Base-by-base conservation (phyloP, 164 flowering plant genomes). In the Macadamia integrifolia region DNA sequence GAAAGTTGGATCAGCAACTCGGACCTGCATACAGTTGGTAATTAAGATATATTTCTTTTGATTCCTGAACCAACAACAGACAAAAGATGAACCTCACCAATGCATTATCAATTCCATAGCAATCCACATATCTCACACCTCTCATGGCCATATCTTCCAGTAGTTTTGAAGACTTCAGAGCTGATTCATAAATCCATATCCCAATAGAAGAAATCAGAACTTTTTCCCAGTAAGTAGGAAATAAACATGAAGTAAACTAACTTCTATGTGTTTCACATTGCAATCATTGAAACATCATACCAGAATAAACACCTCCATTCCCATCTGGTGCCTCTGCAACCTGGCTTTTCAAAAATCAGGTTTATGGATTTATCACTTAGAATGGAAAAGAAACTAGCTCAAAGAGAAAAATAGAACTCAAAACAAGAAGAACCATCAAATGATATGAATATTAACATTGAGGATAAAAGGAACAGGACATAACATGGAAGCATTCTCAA, bases 241-340 rank as follows among this genome's bases (percentile, higher is more conserved):
- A 28, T 13, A 65, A 35, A 46, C 1, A 46, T 8, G 50, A 46
- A 46, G 50, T 46, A 46, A 46, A 46, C 9, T 8, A 46, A 35
- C 11, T 35, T 35, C 5, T 17, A 52, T 63, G 65, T 0, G 23
- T 40, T 40, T n/a, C 9, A 48, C 44, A 70, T 66, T 18, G 28
- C 60, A 13, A 15, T 3, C 69, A n/a, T 28, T 23, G 43, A 18
- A 53, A 44, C 11, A 30, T 31, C 18, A 23, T 76, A 90, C 99
- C 99, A 73, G 97, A 66, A 82, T 92, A 95, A 30, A 95, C 97
- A 75, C 99, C 99, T 69, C 99, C 99, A 83, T 95, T 95, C 59
- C 99, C 99, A 83, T 95, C 99, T 29, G 99, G 99, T 75, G 99
- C 83, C 79, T 82, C 92, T 50, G 98, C 91, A 44, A 95, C 93